Conservation (phyloP, 352 stramenopile genomes). For the Bremia lactucae region DNA sequence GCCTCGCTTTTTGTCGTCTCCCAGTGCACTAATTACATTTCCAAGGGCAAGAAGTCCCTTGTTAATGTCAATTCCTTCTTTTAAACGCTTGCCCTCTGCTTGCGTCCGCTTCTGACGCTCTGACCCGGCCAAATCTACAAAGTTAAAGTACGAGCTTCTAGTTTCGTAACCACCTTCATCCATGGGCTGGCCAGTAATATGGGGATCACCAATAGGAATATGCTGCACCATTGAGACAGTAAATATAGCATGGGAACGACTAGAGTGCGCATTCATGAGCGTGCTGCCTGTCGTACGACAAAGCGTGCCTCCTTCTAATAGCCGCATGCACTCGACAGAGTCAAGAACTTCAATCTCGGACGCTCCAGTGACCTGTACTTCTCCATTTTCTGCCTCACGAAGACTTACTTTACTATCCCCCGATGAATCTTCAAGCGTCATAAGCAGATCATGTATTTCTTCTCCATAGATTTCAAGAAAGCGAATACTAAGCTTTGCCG, state of each 20-base stretch:
- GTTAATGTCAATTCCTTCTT: constrained; percentile 98
- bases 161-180: constrained; percentile 63
- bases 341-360: constrained; percentile 56
- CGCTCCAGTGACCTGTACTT: constrained; percentile 78
- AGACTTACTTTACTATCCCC: constrained; percentile 69
- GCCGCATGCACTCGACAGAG: constrained; percentile 63
- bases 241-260: constrained; percentile 88
- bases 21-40: constrained; percentile 96
- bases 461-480: constrained; percentile 92
- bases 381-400: constrained; percentile 68
- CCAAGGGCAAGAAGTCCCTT: constrained; percentile 94
- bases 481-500: constrained; percentile 51
- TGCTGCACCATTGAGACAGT: constrained; percentile 79
- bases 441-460: constrained; percentile 84
- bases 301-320: constrained; percentile 78
- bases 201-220: constrained; percentile 40
- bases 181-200: constrained; percentile 21
- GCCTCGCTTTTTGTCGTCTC: constrained; percentile 85
- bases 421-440: constrained; percentile 49
- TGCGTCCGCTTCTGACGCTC: constrained; percentile 94
- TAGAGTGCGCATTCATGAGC: constrained; percentile 88
- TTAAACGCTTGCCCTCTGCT: constrained; percentile 84
- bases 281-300: constrained; percentile 81
- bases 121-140: constrained; percentile 87
- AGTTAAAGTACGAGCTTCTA: constrained; percentile 84